Conservation (phyloP, 2,329 filamentous ascomycete species). For the Fusarium subtropicale region DNA sequence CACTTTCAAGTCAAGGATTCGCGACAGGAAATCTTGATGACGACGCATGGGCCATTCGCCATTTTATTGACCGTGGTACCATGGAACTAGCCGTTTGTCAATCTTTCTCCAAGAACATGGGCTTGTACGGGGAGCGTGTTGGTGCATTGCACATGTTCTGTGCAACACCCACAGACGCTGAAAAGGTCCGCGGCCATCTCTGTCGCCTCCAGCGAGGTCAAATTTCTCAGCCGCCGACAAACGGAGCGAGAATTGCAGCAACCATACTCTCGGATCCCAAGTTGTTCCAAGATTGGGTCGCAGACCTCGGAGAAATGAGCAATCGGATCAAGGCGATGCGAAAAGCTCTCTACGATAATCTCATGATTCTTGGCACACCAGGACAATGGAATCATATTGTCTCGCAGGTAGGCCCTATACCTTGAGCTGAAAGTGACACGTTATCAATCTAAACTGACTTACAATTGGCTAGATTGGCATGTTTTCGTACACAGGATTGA, state of each 20-base stretch:
- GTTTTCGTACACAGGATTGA: neutral
- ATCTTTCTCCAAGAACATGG: constrained; percentile 5
- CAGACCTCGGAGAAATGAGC: neutral
- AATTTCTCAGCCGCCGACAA: neutral
- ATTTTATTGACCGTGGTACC: neutral
- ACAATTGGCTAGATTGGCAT: neutral
- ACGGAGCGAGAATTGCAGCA: neutral
- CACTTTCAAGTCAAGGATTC: neutral
- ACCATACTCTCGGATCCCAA: neutral
- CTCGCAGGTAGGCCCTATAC: neutral
- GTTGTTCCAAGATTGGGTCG: neutral
- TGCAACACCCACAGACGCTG: neutral
- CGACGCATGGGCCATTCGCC: neutral
- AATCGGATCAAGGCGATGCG: neutral
- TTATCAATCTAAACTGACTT: neutral
- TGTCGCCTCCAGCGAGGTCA: neutral
- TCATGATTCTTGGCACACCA: neutral
- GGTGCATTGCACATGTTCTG: neutral
- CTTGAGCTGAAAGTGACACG: neutral
- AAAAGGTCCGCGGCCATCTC: neutral
- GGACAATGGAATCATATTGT: neutral
- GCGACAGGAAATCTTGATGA: neutral
- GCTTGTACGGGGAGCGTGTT: neutral
- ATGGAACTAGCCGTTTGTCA: neutral
- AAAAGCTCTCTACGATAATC: neutral